A percentile compares a stretch with the other conserved stretches of the same genome.
phyloP scores from a whole-genome alignment of 1,284 basidiomycete species.

The Ceratobasidium sp. region DNA sequence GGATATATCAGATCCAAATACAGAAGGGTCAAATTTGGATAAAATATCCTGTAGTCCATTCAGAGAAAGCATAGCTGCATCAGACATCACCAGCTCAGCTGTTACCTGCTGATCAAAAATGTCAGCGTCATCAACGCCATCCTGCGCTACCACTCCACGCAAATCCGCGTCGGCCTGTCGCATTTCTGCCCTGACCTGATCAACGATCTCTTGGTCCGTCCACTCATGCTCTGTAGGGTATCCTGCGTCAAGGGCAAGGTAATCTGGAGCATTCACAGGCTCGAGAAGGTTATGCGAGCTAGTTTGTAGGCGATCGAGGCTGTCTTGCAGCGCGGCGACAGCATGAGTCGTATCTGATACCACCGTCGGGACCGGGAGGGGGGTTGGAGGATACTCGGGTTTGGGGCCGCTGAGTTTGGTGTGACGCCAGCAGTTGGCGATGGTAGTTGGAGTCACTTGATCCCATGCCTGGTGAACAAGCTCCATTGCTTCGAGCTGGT shows the following conservation, averaged over 20 bases:
- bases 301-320: neutral
- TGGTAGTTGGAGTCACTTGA: slow-evolving; percentile 17
- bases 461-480: slow-evolving; percentile 34
- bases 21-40: too few species aligned
- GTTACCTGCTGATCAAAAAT: too few species aligned
- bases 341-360: too few species aligned
- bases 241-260: neutral
- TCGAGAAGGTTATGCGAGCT: neutral
- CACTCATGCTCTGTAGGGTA: neutral
- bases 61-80: too few species aligned
- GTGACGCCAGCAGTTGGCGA: slow-evolving; percentile 41
- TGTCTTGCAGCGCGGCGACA: neutral
- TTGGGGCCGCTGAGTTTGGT: neutral
- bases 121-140: too few species aligned
- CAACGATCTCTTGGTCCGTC: slow-evolving; percentile 31
- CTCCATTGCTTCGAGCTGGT: slow-evolving; percentile 38
- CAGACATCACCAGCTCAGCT: too few species aligned
- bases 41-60: too few species aligned
- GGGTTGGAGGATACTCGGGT: neutral
- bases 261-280: neutral
- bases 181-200: slow-evolving; percentile 18
- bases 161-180: slow-evolving; percentile 1
- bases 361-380: too few species aligned
- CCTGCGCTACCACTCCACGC: neutral
- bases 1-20: too few species aligned